Evolutionary conservation across 768 basidiomycete species (phyloP), one percentile per base, ranked within the genome.

Genomic region (Psilocybe sp.): DNA sequence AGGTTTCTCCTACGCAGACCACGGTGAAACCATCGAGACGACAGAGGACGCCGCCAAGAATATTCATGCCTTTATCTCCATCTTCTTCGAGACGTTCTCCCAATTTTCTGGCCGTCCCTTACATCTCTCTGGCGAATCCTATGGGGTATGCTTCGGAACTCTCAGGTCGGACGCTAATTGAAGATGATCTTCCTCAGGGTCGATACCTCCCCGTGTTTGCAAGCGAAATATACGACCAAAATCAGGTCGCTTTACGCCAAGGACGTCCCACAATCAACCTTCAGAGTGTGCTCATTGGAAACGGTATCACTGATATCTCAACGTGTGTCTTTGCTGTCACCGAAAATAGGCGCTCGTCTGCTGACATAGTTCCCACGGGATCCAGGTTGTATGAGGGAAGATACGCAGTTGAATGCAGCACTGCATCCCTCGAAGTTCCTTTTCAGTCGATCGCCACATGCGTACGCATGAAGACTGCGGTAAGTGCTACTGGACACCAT

Each of bases 31-130:
- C 1, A 72, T 89, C 14, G 81, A 79, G 49, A 89, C 85, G 0
- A 87, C 89, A 0, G 89, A 92, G 65, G 83, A 83, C n/a, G 90
- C 89, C 0, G 85, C 88, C 4, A 79, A 78, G 53, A 85, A 92
- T 58, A 71, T 91, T 35, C 75, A 85, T 43, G 84, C 88, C 0
- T 92, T 92, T 66, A 72, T 91, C 46, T 71, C 79, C 2, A 85
- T 92, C 48, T 90, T 91, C 68, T 88, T 90, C 57, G 84, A 90
- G 55, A 83, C 84, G 0, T 93, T 92, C 70, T 71, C 74, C 12
- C 78, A 88, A 55, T 90, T 87, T 65, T 63, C 79, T 42, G 86
- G 85, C 2, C 68, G 89, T 18, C 70, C 79, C 0, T 73, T 92
- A 40, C 87, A 90, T 55, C 72, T 92, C 44, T 75, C 88, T 0